Percentiles rank a stretch among this genome's conserved stretches.
phyloP scores from a whole-genome alignment of 1,284 basidiomycete species.

The Spongiforma sp. region DNA sequence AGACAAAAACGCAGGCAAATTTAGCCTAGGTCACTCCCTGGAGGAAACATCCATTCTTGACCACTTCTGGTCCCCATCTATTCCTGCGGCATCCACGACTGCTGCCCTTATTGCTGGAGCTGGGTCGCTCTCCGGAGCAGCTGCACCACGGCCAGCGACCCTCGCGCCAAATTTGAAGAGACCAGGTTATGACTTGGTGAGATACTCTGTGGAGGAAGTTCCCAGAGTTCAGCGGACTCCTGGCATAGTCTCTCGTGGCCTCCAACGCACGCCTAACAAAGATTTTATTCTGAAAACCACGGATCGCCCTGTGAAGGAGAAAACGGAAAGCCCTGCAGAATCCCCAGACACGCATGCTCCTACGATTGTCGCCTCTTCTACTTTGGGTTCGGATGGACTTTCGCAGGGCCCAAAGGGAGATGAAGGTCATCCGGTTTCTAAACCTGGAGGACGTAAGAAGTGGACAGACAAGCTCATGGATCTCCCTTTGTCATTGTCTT shows the following conservation, averaged over 20 bases:
- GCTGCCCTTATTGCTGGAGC: slow-evolving; percentile 66
- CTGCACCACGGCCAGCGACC: slow-evolving; percentile 53
- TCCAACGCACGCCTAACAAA: slow-evolving; percentile 15
- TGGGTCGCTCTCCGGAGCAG: slow-evolving; percentile 57
- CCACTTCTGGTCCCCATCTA: slow-evolving; percentile 22
- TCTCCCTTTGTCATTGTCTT: slow-evolving; percentile 22
- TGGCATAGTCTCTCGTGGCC: not conserved
- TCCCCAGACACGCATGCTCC: slow-evolving; percentile 21
- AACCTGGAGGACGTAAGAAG: slow-evolving; percentile 22
- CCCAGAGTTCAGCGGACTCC: slow-evolving; percentile 4
- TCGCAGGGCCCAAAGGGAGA: not conserved
- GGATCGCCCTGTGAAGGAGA: slow-evolving; percentile 2
- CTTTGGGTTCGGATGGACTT: slow-evolving; percentile 17
- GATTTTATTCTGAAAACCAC: slow-evolving; percentile 11
- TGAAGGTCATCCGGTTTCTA: not conserved
- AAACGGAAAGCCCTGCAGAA: slow-evolving; percentile 13
- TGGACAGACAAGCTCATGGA: slow-evolving; percentile 33
- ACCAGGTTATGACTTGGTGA: slow-evolving; percentile 63
- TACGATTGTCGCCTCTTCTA: slow-evolving; percentile 25
- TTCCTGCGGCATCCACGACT: slow-evolving; percentile 25
- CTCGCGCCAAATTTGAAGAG: slow-evolving; percentile 61
- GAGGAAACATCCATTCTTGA: slow-evolving; percentile 31
- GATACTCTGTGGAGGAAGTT: slow-evolving; percentile 41
- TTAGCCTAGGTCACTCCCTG: slow-evolving; percentile 23
- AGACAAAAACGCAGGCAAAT: slow-evolving; percentile 12